Conservation (phyloP, 2,329 filamentous ascomycete species). For the Colletotrichum echinochloae region DNA sequence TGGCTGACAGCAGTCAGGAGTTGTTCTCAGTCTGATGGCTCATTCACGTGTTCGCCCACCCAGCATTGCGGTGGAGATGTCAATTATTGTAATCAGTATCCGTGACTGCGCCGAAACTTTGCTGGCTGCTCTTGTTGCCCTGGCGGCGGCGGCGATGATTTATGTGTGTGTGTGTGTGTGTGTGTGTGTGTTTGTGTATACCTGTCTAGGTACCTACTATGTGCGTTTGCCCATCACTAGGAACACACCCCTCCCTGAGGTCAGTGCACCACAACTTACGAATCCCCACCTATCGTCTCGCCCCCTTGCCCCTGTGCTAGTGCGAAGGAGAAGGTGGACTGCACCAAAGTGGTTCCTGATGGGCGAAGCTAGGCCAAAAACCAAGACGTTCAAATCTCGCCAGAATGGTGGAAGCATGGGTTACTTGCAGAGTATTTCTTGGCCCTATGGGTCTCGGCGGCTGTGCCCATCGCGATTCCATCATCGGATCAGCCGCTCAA, state of each 20-base stretch:
- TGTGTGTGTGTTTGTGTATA: neutral
- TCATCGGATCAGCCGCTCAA: conserved; percentile 17
- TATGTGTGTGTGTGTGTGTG: neutral
- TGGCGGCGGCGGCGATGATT: neutral
- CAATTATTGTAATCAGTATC: neutral
- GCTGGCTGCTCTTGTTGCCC: conserved; percentile 16
- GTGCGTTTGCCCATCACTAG: neutral
- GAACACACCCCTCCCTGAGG: conserved; percentile 1
- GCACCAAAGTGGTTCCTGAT: conserved; percentile 39
- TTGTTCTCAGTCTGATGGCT: neutral
- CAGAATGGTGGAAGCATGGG: conserved; percentile 39
- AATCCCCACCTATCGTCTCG: conserved; percentile 31
- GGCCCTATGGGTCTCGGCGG: conserved; percentile 15
- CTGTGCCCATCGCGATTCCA: conserved; percentile 13
- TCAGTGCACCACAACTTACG: neutral
- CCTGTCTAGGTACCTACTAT: too few species aligned
- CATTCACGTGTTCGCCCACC: conserved; percentile 18
- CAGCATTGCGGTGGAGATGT: neutral
- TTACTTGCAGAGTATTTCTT: conserved; percentile 25
- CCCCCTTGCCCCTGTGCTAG: conserved; percentile 36
- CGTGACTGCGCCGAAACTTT: neutral
- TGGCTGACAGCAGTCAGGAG: neutral
- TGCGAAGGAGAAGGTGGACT: conserved; percentile 30
- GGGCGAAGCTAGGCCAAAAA: conserved; percentile 40
- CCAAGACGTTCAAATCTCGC: conserved; percentile 47